These are phyloP conservation scores for Xylaria castorea DNA, from an alignment of 495 filamentous ascomycete genomes.

Conservation along the genomic window DNA sequence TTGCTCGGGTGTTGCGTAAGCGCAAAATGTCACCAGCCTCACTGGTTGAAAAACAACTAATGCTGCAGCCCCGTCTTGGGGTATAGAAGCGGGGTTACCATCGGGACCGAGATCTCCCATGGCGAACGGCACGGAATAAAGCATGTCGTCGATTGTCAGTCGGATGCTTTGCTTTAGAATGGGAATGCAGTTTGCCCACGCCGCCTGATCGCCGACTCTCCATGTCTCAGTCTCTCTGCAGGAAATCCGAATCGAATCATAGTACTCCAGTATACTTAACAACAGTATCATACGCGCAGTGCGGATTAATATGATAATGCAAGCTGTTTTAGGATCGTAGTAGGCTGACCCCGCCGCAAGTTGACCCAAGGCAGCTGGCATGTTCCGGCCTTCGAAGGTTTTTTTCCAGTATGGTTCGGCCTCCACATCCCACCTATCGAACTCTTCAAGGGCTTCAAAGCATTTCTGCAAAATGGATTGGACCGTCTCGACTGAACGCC, in stretches of 20 bases:
- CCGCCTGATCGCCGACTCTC: slow-evolving; percentile 17
- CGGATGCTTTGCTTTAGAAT: slow-evolving; percentile 23
- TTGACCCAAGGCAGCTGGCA: slow-evolving; percentile 34
- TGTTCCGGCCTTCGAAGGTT: slow-evolving; percentile 29
- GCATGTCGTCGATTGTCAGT: slow-evolving; percentile 34
- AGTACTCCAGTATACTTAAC: slow-evolving; percentile 36
- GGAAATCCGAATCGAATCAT: slow-evolving; percentile 18
- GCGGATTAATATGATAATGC: slow-evolving; percentile 36
- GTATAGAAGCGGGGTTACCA: not conserved
- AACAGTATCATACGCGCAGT: slow-evolving; percentile 32
- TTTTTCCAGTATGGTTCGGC: slow-evolving; percentile 34
- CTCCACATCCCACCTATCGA: slow-evolving; percentile 34
- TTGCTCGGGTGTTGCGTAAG: slow-evolving; percentile 30
- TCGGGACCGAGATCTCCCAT: slow-evolving; percentile 33
- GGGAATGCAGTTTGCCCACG: slow-evolving; percentile 28
- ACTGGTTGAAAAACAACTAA: slow-evolving; percentile 35
- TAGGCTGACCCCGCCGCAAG: slow-evolving; percentile 20
- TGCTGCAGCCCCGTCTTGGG: slow-evolving; percentile 35
- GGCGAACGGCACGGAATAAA: slow-evolving; percentile 35
- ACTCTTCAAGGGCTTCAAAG: slow-evolving; percentile 34
- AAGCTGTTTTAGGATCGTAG: slow-evolving; percentile 36
- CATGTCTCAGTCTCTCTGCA: not conserved
- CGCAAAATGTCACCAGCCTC: slow-evolving; percentile 32
- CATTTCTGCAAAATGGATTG: slow-evolving; percentile 27
- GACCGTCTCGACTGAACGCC: not conserved